Conservation (phyloP, 495 filamentous ascomycete genomes). For the Oidiodendron maius region DNA sequence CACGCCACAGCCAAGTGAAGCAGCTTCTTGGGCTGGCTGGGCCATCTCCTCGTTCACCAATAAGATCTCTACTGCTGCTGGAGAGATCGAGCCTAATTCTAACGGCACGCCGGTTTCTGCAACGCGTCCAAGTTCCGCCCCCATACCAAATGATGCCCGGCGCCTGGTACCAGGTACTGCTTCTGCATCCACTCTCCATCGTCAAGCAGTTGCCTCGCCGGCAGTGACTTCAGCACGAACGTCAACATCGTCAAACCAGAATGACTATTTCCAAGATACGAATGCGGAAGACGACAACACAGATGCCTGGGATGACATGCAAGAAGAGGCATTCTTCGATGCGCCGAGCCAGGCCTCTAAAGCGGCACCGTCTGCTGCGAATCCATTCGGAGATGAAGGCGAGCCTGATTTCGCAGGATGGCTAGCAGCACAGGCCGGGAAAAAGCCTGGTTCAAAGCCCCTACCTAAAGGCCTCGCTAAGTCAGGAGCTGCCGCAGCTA, state of each 20-base stretch:
- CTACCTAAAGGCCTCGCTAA: slow-evolving; percentile 75
- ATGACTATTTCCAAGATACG: slow-evolving; percentile 39
- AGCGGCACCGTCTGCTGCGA: slow-evolving; percentile 23
- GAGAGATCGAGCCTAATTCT: slow-evolving; percentile 63
- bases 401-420: slow-evolving; percentile 94
- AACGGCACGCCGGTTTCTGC: slow-evolving; percentile 27
- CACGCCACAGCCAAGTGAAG: slow-evolving; percentile 60
- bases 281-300: slow-evolving; percentile 50
- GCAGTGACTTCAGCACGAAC: slow-evolving; percentile 32
- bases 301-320: slow-evolving; percentile 40
- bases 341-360: slow-evolving; percentile 25
- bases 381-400: slow-evolving; percentile 69
- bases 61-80: slow-evolving; percentile 74
- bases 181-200: slow-evolving; percentile 46
- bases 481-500: slow-evolving; percentile 23
- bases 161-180: slow-evolving; percentile 27
- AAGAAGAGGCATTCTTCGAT: slow-evolving; percentile 51
- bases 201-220: slow-evolving; percentile 46
- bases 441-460: slow-evolving; percentile 50
- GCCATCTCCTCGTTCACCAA: slow-evolving; percentile 99
- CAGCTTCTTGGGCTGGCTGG: slow-evolving; percentile 85
- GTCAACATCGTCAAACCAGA: slow-evolving; percentile 35
- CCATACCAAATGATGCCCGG: slow-evolving; percentile 3
- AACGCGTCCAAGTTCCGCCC: slow-evolving; percentile 31
- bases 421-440: slow-evolving; percentile 79